Conservation (phyloP, 2,329 filamentous ascomycete genomes). For the Pseudocercospora ulei region DNA sequence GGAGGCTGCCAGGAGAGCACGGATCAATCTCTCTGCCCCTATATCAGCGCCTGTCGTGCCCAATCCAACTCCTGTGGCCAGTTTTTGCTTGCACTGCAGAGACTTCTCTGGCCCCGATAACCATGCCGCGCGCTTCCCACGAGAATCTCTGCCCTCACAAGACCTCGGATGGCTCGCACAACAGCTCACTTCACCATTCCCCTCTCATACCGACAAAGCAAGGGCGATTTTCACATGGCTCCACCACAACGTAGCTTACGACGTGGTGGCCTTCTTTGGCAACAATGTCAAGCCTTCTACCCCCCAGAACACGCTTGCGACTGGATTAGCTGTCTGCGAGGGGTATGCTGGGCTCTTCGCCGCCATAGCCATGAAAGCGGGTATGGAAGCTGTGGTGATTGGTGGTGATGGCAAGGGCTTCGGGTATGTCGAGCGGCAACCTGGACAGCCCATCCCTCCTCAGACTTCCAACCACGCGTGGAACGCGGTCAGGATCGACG, state of each 20-base stretch:
- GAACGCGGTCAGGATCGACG: constrained; percentile 80
- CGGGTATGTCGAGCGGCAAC: constrained; percentile 54
- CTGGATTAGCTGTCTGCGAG: constrained; percentile 78
- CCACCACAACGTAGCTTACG: constrained; percentile 85
- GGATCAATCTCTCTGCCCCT: constrained; percentile 13
- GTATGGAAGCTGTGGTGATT: constrained; percentile 66
- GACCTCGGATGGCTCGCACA: constrained; percentile 64
- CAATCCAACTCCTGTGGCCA: constrained; percentile 19
- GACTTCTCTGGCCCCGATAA: constrained; percentile 8
- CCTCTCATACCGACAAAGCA: constrained; percentile 86
- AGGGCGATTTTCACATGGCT: constrained; percentile 90
- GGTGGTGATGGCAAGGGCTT: constrained; percentile 78
- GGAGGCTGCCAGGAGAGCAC: constrained; percentile 10
- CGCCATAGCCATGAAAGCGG: constrained; percentile 66
- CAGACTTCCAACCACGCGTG: constrained; percentile 61
- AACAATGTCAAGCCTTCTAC: constrained; percentile 57
- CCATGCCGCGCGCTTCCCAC: constrained; percentile 53
- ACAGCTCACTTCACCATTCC: constrained; percentile 67
- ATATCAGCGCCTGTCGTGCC: constrained; percentile 3
- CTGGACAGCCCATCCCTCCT: constrained; percentile 57
- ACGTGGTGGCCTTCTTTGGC: constrained; percentile 68
- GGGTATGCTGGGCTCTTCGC: constrained; percentile 80
- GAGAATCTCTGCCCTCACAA: constrained; percentile 57
- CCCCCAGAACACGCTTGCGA: constrained; percentile 61
- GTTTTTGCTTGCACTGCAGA: constrained; percentile 68